Conservation (phyloP, 1,139 yeast genomes). For the Debaryomyces coudertii region DNA sequence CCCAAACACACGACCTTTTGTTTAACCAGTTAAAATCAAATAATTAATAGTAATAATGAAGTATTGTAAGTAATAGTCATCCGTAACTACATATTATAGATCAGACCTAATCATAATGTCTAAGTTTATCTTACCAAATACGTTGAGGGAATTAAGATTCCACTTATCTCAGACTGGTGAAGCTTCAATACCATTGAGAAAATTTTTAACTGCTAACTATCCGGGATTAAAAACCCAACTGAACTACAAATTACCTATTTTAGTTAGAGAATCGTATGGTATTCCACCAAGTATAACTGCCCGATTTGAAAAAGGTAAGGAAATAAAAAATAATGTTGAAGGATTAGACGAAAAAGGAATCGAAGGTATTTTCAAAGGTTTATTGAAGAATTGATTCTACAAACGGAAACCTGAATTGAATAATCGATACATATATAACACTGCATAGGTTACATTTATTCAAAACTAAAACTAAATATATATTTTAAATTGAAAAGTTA, state of each 20-base stretch:
- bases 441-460: conserved; percentile 8
- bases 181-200: conserved; percentile 65
- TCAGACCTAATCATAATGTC: conserved; percentile 41
- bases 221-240: conserved; percentile 56
- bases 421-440: conserved; percentile 6
- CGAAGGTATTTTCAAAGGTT: conserved; percentile 37
- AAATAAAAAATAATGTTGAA: conserved; percentile 44
- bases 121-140: conserved; percentile 62
- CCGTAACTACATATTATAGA: background rate
- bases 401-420: background rate
- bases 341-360: conserved; percentile 50
- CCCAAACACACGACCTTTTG: conserved; percentile 4
- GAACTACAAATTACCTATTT: conserved; percentile 57
- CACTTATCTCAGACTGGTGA: conserved; percentile 78
- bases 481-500: conserved; percentile 2
- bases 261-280: conserved; percentile 76
- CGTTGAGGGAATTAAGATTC: conserved; percentile 76
- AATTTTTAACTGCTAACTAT: conserved; percentile 64
- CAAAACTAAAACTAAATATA: conserved; percentile 6
- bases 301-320: conserved; percentile 59
- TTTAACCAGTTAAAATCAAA: conserved; percentile 19
- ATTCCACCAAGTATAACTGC: conserved; percentile 74
- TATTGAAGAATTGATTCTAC: conserved; percentile 32
- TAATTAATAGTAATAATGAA: conserved; percentile 11
- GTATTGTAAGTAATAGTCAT: background rate